phyloP scores from a whole-genome alignment of 495 filamentous ascomycete species.

The Neurospora intermedia region DNA sequence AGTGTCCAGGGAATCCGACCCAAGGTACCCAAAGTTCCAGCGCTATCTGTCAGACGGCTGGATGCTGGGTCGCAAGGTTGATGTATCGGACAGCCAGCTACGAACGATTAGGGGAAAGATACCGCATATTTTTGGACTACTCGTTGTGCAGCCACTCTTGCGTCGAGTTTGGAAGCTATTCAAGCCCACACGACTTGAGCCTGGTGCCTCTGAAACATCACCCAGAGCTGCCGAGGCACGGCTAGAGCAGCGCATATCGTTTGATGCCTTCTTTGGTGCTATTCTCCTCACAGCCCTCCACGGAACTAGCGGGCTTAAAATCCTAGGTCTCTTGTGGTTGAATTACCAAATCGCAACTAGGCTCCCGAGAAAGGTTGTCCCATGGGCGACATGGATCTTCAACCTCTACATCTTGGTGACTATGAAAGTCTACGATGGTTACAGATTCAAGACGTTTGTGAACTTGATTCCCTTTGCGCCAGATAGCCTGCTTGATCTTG shows the following conservation, averaged over 20 bases:
- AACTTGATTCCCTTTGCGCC: constrained; percentile 33
- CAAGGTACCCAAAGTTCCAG: constrained; percentile 67
- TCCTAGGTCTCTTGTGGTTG: constrained; percentile 63
- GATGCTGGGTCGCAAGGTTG: constrained; percentile 94
- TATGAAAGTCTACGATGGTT: constrained; percentile 77
- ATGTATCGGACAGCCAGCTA: constrained; percentile 87
- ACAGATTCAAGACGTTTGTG: constrained; percentile 55
- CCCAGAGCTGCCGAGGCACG: constrained; percentile 51
- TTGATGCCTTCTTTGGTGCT: constrained; percentile 74
- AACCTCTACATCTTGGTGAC: constrained; percentile 79
- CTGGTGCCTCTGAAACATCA: constrained; percentile 4
- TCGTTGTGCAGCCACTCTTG: constrained; percentile 67
- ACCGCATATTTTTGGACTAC: constrained; percentile 60
- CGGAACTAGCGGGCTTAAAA: constrained; percentile 74
- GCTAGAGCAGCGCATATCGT: constrained; percentile 65
- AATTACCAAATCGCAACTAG: constrained; percentile 71
- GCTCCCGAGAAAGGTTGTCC: constrained; percentile 56
- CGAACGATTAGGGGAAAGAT: constrained; percentile 77
- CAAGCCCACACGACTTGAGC: constrained; percentile 16
- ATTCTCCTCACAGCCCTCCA: constrained; percentile 71
- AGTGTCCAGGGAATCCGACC: constrained; percentile 80
- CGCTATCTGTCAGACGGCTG: constrained; percentile 67
- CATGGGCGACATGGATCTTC: constrained; percentile 82
- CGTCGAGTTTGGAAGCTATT: constrained; percentile 56
- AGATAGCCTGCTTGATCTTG: constrained; percentile 42